These are phyloP conservation scores for Trichoderma hamatum DNA, from an alignment of 2,329 filamentous ascomycete species.

Conservation along the genomic window DNA sequence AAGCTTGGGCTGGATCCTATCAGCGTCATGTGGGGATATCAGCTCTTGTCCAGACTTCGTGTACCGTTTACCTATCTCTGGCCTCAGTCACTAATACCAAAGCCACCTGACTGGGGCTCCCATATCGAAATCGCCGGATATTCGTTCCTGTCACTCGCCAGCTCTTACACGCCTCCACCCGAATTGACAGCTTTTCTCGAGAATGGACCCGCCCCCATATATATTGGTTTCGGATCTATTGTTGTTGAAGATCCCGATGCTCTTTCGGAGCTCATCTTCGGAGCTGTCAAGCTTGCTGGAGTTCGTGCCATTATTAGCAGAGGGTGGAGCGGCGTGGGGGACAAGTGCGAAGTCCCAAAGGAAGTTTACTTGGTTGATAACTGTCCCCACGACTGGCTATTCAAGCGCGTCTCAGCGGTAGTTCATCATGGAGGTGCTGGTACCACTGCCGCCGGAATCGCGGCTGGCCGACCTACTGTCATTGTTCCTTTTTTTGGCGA, in stretches of 20 bases:
- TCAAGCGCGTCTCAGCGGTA: conserved; percentile 59
- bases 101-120: conserved; percentile 63
- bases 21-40: conserved; percentile 67
- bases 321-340: conserved; percentile 65
- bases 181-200: conserved; percentile 59
- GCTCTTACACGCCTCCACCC: conserved; percentile 55
- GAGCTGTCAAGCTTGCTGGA: conserved; percentile 59
- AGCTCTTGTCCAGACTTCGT: conserved; percentile 62
- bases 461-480: conserved; percentile 62
- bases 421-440: conserved; percentile 69
- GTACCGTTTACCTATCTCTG: conserved; percentile 74
- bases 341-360: conserved; percentile 48
- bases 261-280: conserved; percentile 61
- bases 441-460: conserved; percentile 65
- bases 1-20: conserved; percentile 66
- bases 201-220: conserved; percentile 61
- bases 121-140: conserved; percentile 66
- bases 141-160: conserved; percentile 59
- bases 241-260: conserved; percentile 63
- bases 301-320: conserved; percentile 64
- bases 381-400: conserved; percentile 68
- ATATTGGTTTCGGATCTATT: conserved; percentile 69
- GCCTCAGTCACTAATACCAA: conserved; percentile 68
- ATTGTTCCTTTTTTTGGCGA: conserved; percentile 69
- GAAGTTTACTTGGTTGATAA: conserved; percentile 65